These are phyloP conservation scores for Rhodosporidiobolus sp. DNA, from an alignment of 768 basidiomycete genomes.

Conservation along the genomic window DNA sequence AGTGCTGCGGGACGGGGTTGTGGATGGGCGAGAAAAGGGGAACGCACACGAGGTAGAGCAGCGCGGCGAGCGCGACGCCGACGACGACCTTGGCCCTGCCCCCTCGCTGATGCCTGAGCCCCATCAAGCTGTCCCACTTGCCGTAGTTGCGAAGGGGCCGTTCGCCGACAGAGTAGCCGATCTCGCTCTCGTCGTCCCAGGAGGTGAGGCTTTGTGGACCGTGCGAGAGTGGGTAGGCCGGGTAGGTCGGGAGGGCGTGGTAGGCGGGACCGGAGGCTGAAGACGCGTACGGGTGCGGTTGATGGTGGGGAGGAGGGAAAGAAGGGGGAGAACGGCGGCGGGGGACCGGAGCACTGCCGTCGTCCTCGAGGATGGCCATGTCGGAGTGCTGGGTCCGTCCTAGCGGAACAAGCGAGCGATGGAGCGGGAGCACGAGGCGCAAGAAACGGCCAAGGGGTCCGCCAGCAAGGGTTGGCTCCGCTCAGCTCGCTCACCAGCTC, in stretches of 20 bases:
- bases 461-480: too few species aligned
- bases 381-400: too few species aligned
- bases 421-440: too few species aligned
- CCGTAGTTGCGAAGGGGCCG: background rate
- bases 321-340: background rate
- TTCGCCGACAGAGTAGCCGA: too few species aligned
- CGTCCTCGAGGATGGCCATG: background rate
- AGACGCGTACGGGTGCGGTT: background rate
- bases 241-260: background rate
- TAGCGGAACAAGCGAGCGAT: too few species aligned
- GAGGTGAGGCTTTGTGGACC: too few species aligned
- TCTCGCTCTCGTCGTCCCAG: too few species aligned
- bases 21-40: background rate
- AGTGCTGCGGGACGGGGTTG: background rate
- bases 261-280: background rate
- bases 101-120: background rate
- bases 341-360: background rate
- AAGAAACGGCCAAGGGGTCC: too few species aligned
- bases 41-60: conserved; percentile 12
- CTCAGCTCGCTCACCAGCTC: too few species aligned
- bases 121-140: background rate
- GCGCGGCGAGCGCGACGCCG: background rate
- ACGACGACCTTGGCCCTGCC: background rate
- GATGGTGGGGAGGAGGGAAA: background rate
- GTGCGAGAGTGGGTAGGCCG: too few species aligned